phyloP scores from a whole-genome alignment of 257 asterid species.

The Gentiana macrophylla region DNA sequence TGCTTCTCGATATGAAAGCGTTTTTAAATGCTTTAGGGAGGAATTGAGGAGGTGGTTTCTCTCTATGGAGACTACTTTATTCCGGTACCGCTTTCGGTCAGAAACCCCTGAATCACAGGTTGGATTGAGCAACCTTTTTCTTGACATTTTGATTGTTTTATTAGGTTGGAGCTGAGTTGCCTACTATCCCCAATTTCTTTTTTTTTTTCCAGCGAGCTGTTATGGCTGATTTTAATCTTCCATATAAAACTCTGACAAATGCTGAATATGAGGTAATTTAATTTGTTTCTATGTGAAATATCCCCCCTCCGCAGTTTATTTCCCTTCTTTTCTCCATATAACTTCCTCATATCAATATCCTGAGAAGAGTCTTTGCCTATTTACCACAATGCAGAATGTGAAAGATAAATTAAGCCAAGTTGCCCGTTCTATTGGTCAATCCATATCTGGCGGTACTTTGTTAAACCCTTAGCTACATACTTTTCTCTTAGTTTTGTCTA shows the following conservation, averaged over 20 bases:
- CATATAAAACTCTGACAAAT: conserved; percentile 62
- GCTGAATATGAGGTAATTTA: conserved; percentile 74
- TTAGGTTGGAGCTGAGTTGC: background rate
- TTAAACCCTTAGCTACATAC: conserved; percentile 1
- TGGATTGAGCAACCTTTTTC: conserved; percentile 12
- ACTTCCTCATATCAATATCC: background rate
- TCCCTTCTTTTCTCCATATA: background rate
- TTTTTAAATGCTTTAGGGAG: conserved; percentile 36
- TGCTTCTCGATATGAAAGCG: background rate
- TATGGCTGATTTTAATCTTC: conserved; percentile 68
- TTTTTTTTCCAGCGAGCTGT: conserved; percentile 49
- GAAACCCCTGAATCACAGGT: conserved; percentile 67
- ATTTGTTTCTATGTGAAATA: background rate
- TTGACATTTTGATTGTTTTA: background rate
- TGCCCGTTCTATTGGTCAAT: conserved; percentile 44
- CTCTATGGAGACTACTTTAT: conserved; percentile 75
- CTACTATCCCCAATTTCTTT: conserved; percentile 14
- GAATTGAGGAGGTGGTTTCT: conserved; percentile 90
- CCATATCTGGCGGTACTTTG: conserved; percentile 40
- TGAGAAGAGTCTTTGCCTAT: background rate
- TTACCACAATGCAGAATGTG: conserved; percentile 43
- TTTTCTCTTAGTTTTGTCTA: background rate
- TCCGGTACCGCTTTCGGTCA: conserved; percentile 60
- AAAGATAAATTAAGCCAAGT: conserved; percentile 78
- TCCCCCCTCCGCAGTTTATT: background rate